Base-by-base conservation (phyloP, 192 early-diverging fungal genomes). In the Umbelopsis sp. region DNA sequence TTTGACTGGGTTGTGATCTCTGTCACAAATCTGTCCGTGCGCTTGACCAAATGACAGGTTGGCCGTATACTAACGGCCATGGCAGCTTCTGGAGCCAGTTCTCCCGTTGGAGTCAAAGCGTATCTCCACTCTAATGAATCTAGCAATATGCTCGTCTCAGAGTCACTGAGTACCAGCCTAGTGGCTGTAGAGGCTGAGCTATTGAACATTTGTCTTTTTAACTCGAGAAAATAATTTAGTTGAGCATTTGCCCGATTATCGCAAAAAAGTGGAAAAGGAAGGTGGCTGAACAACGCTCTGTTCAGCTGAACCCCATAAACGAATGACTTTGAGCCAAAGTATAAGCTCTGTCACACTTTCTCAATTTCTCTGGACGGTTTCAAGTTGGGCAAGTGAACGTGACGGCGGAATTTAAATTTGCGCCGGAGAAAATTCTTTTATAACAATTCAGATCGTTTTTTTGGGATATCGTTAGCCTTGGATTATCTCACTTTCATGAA, bases 341-440 rank as follows among this genome's bases (percentile, higher is more conserved):
- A 55, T 61, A 61, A 61, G 55, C 23, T 30, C 16, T 61, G 55
- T 61, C 55, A 61, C 55, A 61, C 55, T 55, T 55, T 61, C 55
- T 30, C 33, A 21, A 52, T 25, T 61, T 27, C 27, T 15, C 11
- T 35, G 30, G 11, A 61, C 0, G 25, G 25, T 41, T 41, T 41
- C 37, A 41, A 41, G 37, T 41, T 41, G 5, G 55, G 27, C 27
- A 35, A 21, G 2, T 49, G 55, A 61, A 35, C 33, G 55, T 25
- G 12, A 16, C 11, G 13, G 16, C 55, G 30, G 55, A 13, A 2
- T 11, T 61, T 33, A 18, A 61, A 61, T 35, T 15, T 18, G 4
- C 16, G 18, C 25, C 55, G 30, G 55, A 61, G 30, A 30, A 35
- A 12, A 13, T 21, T 52, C 25, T 52, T 52, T 52, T 22, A 12